Conservation (phyloP, 2,329 filamentous ascomycete species). For the Mycocentrospora acerina region DNA sequence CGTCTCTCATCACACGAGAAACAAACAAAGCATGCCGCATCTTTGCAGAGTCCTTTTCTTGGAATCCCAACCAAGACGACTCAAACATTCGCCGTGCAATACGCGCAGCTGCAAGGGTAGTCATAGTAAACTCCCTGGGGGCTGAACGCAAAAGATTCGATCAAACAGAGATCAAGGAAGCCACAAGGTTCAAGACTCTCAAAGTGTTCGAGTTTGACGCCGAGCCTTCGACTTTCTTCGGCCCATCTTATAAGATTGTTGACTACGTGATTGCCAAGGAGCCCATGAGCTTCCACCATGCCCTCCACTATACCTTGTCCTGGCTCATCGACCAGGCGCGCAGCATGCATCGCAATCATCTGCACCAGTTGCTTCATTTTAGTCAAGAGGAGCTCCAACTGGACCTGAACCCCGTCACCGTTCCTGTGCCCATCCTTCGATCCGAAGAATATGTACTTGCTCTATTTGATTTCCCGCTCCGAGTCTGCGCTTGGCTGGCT, state of each 20-base stretch:
- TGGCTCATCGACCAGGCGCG: conserved; percentile 93
- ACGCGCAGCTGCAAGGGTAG: conserved; percentile 73
- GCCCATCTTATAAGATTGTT: conserved; percentile 61
- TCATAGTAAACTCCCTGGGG: conserved; percentile 87
- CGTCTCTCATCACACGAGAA: conserved; percentile 89
- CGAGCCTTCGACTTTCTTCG: conserved; percentile 28
- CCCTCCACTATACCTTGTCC: conserved; percentile 91
- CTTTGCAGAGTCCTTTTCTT: conserved; percentile 82
- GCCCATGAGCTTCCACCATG: conserved; percentile 95
- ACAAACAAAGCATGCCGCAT: conserved; percentile 91
- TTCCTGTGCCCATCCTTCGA: conserved; percentile 58
- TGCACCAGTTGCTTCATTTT: conserved; percentile 71
- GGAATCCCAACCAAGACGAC: conserved; percentile 64
- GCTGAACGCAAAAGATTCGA: conserved; percentile 84
- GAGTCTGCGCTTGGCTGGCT: conserved; percentile 93
- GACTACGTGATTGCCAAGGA: conserved; percentile 87
- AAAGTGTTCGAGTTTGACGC: conserved; percentile 77
- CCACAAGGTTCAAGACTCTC: conserved; percentile 78
- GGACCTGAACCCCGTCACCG: conserved; percentile 61
- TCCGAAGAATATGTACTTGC: conserved; percentile 81
- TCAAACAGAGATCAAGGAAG: conserved; percentile 83
- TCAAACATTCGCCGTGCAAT: conserved; percentile 70
- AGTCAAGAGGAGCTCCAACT: conserved; percentile 69
- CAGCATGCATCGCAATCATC: conserved; percentile 65
- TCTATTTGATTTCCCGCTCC: conserved; percentile 87